These are phyloP conservation scores for Aspergillus fumigatiaffinis DNA, from an alignment of 2,329 filamentous ascomycete genomes.

Conservation along the genomic window DNA sequence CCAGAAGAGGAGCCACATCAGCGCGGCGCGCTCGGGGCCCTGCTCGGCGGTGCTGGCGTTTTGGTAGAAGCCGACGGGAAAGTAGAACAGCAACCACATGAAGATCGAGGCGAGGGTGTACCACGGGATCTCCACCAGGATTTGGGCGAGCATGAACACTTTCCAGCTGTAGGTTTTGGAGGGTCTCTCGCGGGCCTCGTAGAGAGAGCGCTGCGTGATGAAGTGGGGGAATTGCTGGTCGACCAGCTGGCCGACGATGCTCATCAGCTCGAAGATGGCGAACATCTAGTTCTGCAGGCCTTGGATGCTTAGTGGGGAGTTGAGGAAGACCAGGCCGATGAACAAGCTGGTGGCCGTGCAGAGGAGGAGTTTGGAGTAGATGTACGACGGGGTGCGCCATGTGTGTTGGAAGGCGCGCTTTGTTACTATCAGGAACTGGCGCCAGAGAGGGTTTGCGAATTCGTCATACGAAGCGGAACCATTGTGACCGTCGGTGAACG, in stretches of 20 bases:
- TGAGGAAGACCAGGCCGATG: conserved; percentile 79
- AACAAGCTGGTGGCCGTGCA: conserved; percentile 66
- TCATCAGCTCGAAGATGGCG: conserved; percentile 78
- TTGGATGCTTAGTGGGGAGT: conserved; percentile 68
- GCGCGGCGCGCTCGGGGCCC: conserved; percentile 53
- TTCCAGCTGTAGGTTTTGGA: conserved; percentile 73
- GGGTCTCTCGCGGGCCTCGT: conserved; percentile 58
- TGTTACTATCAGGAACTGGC: conserved; percentile 66
- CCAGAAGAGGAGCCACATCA: conserved; percentile 63
- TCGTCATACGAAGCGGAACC: conserved; percentile 63
- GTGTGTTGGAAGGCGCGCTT: conserved; percentile 83
- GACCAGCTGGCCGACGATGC: conserved; percentile 64
- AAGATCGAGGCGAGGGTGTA: conserved; percentile 59
- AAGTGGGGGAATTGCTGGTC: conserved; percentile 58
- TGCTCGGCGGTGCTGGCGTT: conserved; percentile 38
- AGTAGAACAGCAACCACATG: conserved; percentile 66
- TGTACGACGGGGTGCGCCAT: conserved; percentile 85
- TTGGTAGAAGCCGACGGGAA: conserved; percentile 51
- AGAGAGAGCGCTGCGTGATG: conserved; percentile 55
- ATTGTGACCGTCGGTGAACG: conserved; percentile 15
- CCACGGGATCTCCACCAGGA: conserved; percentile 68
- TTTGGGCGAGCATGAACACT: conserved; percentile 66
- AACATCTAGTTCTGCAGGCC: conserved; percentile 91
- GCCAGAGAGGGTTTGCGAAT: conserved; percentile 68
- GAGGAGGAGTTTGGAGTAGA: conserved; percentile 74